A percentile compares a stretch with the other conserved stretches of the same genome.
phyloP scores from a whole-genome alignment of 805 yeast species.

The Metschnikowia amazonensis region DNA sequence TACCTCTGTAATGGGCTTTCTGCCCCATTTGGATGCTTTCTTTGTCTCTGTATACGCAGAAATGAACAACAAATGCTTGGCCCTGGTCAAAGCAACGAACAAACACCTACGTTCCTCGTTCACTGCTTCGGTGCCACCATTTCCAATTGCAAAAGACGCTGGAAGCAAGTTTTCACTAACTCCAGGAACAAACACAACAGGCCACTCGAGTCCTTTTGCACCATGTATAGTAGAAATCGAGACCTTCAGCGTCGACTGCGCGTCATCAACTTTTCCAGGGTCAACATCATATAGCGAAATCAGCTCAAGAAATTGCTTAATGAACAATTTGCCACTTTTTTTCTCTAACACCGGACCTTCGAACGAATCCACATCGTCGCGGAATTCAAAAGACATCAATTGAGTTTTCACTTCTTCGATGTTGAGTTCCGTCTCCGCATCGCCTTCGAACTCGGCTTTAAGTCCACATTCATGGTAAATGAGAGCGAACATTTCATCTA shows the following conservation, averaged over 20 bases:
- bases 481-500: conserved; percentile 21
- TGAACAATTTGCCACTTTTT: conserved; percentile 9
- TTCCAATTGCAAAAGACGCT: conserved; percentile 42
- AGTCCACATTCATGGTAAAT: conserved; percentile 30
- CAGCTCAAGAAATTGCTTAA: conserved; percentile 15
- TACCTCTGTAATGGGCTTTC: conserved; percentile 19
- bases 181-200: conserved; percentile 79
- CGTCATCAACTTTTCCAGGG: conserved; percentile 20
- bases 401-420: conserved; percentile 38
- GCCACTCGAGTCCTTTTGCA: conserved; percentile 95
- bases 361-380: conserved; percentile 24
- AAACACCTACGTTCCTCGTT: conserved; percentile 82
- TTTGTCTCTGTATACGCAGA: conserved; percentile 26
- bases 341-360: conserved; percentile 12
- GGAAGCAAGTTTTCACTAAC: conserved; percentile 67
- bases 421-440: conserved; percentile 32
- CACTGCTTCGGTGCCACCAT: conserved; percentile 25
- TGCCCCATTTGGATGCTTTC: conserved; percentile 18
- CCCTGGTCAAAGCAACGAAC: conserved; percentile 87
- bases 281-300: conserved; percentile 17
- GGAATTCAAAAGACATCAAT: conserved; percentile 29
- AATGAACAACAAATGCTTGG: conserved; percentile 54
- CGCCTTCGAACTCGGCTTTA: conserved; percentile 24
- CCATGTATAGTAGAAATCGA: conserved; percentile 82
- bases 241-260: conserved; percentile 23